Evolutionary conservation across 805 yeast genomes (phyloP).

Genomic region (Candida koratica): DNA sequence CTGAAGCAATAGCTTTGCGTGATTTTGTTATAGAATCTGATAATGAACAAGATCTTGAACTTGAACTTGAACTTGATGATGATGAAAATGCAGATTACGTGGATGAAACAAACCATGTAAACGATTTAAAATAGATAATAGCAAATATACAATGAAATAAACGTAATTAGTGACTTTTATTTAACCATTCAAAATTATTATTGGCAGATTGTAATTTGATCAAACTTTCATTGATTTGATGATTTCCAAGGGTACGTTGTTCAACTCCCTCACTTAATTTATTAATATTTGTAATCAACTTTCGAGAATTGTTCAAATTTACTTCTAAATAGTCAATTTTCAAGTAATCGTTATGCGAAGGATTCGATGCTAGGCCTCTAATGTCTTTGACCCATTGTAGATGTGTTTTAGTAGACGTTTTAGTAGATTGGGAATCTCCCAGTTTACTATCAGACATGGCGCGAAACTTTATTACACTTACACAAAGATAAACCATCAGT

Average conservation of each 20-base stretch:
- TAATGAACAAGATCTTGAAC: not conserved
- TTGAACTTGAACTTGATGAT: no score
- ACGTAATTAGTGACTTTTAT: no score
- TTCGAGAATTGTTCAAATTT: slow-evolving; percentile 31
- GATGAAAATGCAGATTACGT: no score
- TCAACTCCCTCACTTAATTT: slow-evolving; percentile 10
- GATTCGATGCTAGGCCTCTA: slow-evolving; percentile 15
- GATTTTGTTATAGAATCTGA: slow-evolving; percentile 23
- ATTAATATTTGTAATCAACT: slow-evolving; percentile 21
- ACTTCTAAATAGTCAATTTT: slow-evolving; percentile 33
- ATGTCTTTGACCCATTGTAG: slow-evolving; percentile 15
- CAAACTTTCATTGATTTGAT: slow-evolving; percentile 14
- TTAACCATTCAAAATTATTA: slow-evolving; percentile 10
- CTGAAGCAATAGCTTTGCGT: slow-evolving; percentile 23
- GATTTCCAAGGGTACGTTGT: slow-evolving; percentile 2
- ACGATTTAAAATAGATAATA: no score
- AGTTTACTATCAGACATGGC: no score
- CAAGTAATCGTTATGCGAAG: slow-evolving; percentile 23
- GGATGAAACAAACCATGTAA: no score
- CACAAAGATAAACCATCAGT: no score
- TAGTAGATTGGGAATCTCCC: no score
- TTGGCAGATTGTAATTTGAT: slow-evolving; percentile 9
- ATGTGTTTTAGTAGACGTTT: not conserved
- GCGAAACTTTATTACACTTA: no score
- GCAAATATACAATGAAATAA: no score